Base-by-base conservation (phyloP, 108 stramenopile genomes). In the Fragilariopsis cylindrus region DNA sequence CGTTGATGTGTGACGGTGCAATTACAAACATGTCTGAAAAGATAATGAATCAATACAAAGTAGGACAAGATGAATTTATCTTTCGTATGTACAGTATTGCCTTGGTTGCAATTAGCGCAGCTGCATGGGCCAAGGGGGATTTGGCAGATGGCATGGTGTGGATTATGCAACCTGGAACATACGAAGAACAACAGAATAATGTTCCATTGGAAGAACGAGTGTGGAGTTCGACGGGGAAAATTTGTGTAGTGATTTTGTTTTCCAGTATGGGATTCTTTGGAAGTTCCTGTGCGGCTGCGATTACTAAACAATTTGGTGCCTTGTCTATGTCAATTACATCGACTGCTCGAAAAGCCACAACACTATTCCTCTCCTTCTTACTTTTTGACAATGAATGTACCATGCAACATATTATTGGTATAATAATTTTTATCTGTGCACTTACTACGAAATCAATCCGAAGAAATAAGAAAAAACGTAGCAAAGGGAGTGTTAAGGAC, bases 51-150 rank as follows among this genome's bases (percentile, higher is more conserved):
- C 60, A 84, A 43, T 93, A 80, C 76, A 81, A 85, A 39, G 89
- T 96, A 3, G 92, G 93, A 60, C 96, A 96, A 81, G 96, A 96
- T 77, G 96, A 96, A 71, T 94, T 90, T 62, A 96, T 96, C 46
- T 93, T 92, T 65, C 80, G 85, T 5, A 78, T 96, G 76, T 96
- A 96, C 73, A 84, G 87, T 52, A 90, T 96, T 45, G 94, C 94
- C 15, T 69, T 90, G 21, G 82, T 92, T 54, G 92, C 91, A 57
- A 91, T 94, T 47, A 73, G 72, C 5, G 83, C 79, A 12, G 91
- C 94, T 19, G 94, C 94, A 0, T 72, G 69, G 0, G 63, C 71
- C 49, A 87, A 85, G 65, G 94, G 92, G 21, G 94, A 92, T 76
- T 75, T 96, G 79, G 57, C 71, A 0, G 85, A 86, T 41, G 94